phyloP scores from a whole-genome alignment of 768 basidiomycete species.

The Rhodotorula graminis region DNA sequence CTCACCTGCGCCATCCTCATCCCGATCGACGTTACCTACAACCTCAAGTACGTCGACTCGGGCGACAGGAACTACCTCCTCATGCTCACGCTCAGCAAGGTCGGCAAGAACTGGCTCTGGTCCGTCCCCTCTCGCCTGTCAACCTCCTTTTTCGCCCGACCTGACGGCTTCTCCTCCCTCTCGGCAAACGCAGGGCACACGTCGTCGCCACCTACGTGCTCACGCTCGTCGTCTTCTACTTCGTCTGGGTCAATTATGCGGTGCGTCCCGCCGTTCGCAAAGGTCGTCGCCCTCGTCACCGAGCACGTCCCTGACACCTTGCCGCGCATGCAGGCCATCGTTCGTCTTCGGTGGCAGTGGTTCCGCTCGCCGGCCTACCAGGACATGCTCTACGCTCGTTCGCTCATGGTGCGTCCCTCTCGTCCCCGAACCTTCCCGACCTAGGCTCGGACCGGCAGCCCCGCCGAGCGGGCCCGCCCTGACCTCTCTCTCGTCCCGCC shows the following conservation, averaged over 20 bases:
- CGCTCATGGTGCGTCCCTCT: constrained; percentile 57
- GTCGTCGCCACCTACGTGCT: constrained; percentile 77
- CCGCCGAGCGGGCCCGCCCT: too few relatives aligned
- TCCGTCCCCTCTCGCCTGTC: constrained; percentile 1
- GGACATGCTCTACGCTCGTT: constrained; percentile 86
- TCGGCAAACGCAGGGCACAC: constrained; percentile 63
- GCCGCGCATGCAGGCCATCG: constrained; percentile 52
- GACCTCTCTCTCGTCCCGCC: background rate
- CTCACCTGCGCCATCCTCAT: constrained; percentile 69
- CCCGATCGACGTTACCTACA: constrained; percentile 81
- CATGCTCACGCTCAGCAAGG: constrained; percentile 42
- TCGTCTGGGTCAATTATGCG: constrained; percentile 49
- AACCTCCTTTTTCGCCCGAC: background rate
- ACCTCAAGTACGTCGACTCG: constrained; percentile 60
- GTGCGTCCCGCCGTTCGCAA: background rate
- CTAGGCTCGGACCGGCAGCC: too few relatives aligned
- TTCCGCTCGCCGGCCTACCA: constrained; percentile 65
- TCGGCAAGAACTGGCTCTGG: constrained; percentile 41
- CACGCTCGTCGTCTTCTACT: constrained; percentile 53
- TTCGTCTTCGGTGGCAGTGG: constrained; percentile 74
- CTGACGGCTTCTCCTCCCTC: constrained; percentile 55
- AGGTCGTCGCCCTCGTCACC: background rate
- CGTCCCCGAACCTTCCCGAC: background rate
- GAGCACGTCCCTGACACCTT: too few relatives aligned
- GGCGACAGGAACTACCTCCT: constrained; percentile 50